Conservation (phyloP, 495 filamentous ascomycete species). For the Hyaloscypha variabilis region DNA sequence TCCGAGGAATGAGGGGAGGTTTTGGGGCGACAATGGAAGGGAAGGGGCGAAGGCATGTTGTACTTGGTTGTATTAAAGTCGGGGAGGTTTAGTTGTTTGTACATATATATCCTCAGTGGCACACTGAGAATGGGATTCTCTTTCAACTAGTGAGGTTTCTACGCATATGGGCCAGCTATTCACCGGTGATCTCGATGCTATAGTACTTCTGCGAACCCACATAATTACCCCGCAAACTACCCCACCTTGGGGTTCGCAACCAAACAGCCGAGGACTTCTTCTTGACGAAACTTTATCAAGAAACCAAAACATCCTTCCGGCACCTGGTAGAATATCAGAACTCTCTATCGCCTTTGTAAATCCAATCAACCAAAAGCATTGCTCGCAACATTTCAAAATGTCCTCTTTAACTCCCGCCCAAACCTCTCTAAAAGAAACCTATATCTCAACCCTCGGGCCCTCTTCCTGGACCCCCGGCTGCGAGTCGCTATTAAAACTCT, state of each 20-base stretch:
- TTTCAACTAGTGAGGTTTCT: background rate
- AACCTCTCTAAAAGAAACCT: background rate
- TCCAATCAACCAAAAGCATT: no score
- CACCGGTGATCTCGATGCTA: no score
- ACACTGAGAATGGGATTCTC: background rate
- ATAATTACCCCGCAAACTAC: background rate
- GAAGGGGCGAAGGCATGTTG: background rate
- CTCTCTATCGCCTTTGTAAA: no score
- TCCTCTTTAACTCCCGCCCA: background rate
- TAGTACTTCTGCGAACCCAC: background rate
- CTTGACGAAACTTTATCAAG: background rate
- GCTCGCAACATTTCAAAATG: background rate
- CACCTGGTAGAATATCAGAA: no score
- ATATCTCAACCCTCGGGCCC: background rate
- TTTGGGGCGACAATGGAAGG: background rate
- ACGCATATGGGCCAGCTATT: no score
- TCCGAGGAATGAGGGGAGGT: background rate
- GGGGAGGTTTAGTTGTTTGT: background rate
- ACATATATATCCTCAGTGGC: background rate
- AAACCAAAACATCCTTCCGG: background rate
- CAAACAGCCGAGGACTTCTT: background rate
- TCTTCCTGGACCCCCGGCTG: constrained; percentile 33
- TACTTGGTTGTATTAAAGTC: background rate
- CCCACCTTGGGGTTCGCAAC: background rate
- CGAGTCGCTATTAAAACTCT: constrained; percentile 35